phyloP scores from a whole-genome alignment of 2,329 filamentous ascomycete genomes.

The Zymoseptoria crescenta region DNA sequence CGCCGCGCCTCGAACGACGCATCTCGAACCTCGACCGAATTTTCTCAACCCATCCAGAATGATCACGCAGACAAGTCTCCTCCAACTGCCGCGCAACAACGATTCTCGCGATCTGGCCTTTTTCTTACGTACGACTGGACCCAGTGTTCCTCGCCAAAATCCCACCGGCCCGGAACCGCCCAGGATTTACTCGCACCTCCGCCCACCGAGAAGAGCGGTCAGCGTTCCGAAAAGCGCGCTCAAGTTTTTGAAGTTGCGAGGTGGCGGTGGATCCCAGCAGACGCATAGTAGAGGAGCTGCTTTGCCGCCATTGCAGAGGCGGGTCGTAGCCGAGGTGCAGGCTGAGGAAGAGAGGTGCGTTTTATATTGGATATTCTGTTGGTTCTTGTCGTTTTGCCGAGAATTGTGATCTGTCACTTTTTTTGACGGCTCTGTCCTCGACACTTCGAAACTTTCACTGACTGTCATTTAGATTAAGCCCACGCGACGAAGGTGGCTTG shows the following conservation, averaged over 20 bases:
- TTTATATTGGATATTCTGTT: neutral
- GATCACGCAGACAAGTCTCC: constrained; percentile 26
- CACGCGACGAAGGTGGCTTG: constrained; percentile 25
- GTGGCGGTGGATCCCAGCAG: constrained; percentile 1
- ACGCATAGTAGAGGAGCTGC: neutral
- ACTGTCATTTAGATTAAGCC: neutral
- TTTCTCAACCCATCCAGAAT: constrained; percentile 12
- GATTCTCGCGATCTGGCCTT: constrained; percentile 30
- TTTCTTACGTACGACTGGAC: constrained; percentile 34
- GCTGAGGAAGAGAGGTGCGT: constrained; percentile 20
- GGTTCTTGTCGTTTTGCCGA: neutral
- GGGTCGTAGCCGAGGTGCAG: constrained; percentile 8
- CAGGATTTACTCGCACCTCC: neutral
- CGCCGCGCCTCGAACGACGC: neutral
- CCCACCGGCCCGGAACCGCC: constrained; percentile 21
- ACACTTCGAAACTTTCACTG: constrained; percentile 3
- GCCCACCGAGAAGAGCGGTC: constrained; percentile 17
- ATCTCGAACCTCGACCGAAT: constrained; percentile 7
- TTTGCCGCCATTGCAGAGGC: constrained; percentile 4
- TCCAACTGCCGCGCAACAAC: constrained; percentile 22
- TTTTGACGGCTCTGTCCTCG: neutral
- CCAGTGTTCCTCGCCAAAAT: constrained; percentile 23
- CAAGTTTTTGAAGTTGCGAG: constrained; percentile 22
- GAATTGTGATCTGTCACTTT: constrained; percentile 5
- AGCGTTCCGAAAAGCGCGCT: constrained; percentile 27